Evolutionary conservation across 2,329 filamentous ascomycete genomes (phyloP).

Genomic region (Sporothrix euskadiensis): DNA sequence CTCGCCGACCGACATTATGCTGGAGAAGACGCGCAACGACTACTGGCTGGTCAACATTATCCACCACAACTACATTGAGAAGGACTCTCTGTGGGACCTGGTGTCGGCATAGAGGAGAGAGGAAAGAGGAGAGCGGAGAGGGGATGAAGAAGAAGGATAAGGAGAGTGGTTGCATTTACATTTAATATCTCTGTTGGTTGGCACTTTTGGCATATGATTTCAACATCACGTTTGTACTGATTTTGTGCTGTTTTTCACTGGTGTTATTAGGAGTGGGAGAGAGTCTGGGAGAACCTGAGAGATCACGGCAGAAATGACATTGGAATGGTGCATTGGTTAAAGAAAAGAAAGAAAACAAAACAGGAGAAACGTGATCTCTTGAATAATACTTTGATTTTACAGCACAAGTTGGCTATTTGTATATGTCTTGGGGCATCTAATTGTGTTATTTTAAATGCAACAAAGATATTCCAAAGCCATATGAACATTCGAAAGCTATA

Average conservation of each 20-base stretch:
- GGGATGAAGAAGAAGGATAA: neutral
- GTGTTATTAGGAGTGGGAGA: neutral
- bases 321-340: neutral
- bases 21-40: slow-evolving; percentile 67
- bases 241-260: neutral
- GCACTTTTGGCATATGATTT: neutral
- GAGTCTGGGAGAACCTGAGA: neutral
- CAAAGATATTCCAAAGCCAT: no score
- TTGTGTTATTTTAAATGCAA: neutral
- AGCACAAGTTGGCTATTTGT: neutral
- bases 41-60: slow-evolving; percentile 91
- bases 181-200: neutral
- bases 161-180: neutral
- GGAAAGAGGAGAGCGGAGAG: neutral
- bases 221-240: slow-evolving; percentile 4
- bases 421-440: no score
- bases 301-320: neutral
- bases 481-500: neutral
- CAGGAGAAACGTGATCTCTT: neutral
- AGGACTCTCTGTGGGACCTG: slow-evolving; percentile 70
- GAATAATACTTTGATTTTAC: neutral
- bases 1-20: slow-evolving; percentile 68
- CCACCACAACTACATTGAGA: slow-evolving; percentile 73
- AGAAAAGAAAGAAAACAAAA: neutral
- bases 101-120: slow-evolving; percentile 40